phyloP scores from a whole-genome alignment of 2,329 filamentous ascomycete species.

The Ophiostoma sp. region DNA sequence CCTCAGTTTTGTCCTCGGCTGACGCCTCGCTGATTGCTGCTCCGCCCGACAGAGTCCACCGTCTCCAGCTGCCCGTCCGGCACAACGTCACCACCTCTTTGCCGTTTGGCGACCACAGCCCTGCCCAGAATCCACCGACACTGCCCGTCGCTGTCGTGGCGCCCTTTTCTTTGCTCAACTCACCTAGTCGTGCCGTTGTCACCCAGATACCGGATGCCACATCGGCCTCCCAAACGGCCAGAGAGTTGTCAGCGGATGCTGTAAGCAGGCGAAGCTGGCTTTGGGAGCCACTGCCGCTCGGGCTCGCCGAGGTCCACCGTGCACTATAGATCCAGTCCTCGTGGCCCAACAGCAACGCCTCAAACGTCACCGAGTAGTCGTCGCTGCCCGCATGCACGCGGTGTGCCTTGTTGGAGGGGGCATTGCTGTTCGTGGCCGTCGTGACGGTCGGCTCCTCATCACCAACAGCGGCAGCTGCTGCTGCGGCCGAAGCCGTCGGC shows the following conservation, averaged over 20 bases:
- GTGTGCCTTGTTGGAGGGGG: slow-evolving; percentile 87
- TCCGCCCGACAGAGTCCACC: slow-evolving; percentile 55
- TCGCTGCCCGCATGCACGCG: slow-evolving; percentile 59
- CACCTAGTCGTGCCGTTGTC: slow-evolving; percentile 79
- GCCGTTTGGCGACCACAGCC: slow-evolving; percentile 83
- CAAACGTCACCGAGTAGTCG: slow-evolving; percentile 83
- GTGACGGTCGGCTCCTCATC: slow-evolving; percentile 47
- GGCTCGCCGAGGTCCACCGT: slow-evolving; percentile 58
- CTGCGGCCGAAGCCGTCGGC: slow-evolving; percentile 51
- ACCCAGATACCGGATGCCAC: slow-evolving; percentile 85
- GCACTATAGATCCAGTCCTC: slow-evolving; percentile 98
- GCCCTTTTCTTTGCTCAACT: slow-evolving; percentile 92
- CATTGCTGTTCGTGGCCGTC: slow-evolving; percentile 66
- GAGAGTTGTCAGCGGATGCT: slow-evolving; percentile 90
- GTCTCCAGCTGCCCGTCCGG: slow-evolving; percentile 88
- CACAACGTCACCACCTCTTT: slow-evolving; percentile 75
- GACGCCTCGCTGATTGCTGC: background rate
- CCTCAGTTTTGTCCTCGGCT: slow-evolving; percentile 63
- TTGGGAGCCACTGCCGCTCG: slow-evolving; percentile 36
- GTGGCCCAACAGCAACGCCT: slow-evolving; percentile 88
- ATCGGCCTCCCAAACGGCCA: slow-evolving; percentile 91
- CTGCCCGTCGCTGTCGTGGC: slow-evolving; percentile 96
- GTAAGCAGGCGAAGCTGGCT: slow-evolving; percentile 70
- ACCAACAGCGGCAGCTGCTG: slow-evolving; percentile 52
- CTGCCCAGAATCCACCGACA: slow-evolving; percentile 94